phyloP scores from a whole-genome alignment of 2,329 filamentous ascomycete genomes.

The Lasiodiplodia hormozganensis region DNA sequence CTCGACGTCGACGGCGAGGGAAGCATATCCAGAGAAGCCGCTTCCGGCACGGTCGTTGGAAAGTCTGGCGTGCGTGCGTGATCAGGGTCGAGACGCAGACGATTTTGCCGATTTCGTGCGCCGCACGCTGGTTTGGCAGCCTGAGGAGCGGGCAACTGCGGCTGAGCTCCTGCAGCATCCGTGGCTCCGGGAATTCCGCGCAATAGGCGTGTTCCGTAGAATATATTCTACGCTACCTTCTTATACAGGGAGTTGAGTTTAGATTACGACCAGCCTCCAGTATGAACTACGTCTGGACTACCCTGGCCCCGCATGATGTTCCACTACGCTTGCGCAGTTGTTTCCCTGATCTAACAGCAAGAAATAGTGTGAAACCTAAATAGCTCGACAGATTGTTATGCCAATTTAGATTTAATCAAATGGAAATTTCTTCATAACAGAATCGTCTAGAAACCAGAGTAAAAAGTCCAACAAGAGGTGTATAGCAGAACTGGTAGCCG shows the following conservation, averaged over 20 bases:
- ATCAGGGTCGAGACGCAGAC: background rate
- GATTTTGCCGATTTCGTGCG: background rate
- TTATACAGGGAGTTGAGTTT: background rate
- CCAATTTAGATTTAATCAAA: too few species aligned
- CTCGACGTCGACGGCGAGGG: background rate
- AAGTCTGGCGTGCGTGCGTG: background rate
- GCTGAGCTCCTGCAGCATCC: background rate
- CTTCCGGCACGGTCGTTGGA: background rate
- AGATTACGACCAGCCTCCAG: too few species aligned
- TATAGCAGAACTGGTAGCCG: too few species aligned
- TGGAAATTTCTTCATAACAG: too few species aligned
- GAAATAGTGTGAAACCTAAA: too few species aligned
- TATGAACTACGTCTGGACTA: too few species aligned
- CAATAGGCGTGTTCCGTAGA: background rate
- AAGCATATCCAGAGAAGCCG: background rate
- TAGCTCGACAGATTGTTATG: too few species aligned
- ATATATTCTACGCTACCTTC: background rate
- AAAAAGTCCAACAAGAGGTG: too few species aligned
- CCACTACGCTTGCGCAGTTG: too few species aligned
- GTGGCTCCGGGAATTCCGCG: background rate
- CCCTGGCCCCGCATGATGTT: too few species aligned
- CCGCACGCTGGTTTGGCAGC: background rate
- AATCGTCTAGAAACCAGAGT: too few species aligned
- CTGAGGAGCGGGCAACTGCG: background rate
- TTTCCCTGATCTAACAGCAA: too few species aligned